Percentiles rank a stretch among this genome's conserved stretches.
Evolutionary conservation across 2,329 filamentous ascomycete genomes (phyloP).

Genomic region (Colletotrichum sp.): DNA sequence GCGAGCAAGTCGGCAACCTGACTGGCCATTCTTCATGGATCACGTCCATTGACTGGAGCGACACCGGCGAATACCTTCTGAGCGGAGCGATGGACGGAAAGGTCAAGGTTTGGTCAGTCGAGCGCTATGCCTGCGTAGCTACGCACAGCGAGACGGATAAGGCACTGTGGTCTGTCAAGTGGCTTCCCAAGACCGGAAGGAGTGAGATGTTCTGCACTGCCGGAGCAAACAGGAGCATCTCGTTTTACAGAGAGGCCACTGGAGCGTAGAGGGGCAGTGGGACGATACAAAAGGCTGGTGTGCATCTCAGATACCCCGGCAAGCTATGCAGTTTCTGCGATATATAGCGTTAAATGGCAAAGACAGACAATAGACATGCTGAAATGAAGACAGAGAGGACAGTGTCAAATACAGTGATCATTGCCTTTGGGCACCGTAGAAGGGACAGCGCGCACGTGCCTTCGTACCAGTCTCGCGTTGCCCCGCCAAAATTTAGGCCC

Average conservation of each 20-base stretch:
- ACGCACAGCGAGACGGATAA: slow-evolving; percentile 92
- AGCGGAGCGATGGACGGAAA: slow-evolving; percentile 92
- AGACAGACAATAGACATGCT: background rate
- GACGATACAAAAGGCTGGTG: background rate
- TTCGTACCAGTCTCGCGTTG: slow-evolving; percentile 57
- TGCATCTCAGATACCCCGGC: background rate
- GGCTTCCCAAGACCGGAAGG: slow-evolving; percentile 76
- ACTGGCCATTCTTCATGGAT: slow-evolving; percentile 85
- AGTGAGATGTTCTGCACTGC: slow-evolving; percentile 79
- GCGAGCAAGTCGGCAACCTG: slow-evolving; percentile 89
- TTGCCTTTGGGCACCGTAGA: background rate
- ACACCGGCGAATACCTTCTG: slow-evolving; percentile 88
- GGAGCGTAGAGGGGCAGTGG: slow-evolving; percentile 40
- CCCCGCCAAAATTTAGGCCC: slow-evolving; percentile 49
- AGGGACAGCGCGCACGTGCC: slow-evolving; percentile 47
- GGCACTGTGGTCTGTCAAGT: slow-evolving; percentile 82
- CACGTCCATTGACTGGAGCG: slow-evolving; percentile 89
- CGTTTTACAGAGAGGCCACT: slow-evolving; percentile 86
- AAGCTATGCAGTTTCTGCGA: background rate
- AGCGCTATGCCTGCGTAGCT: slow-evolving; percentile 82
- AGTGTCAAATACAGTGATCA: background rate
- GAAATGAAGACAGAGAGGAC: background rate
- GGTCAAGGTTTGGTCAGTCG: slow-evolving; percentile 94
- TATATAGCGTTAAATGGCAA: background rate
- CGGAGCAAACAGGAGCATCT: slow-evolving; percentile 76